phyloP scores from a whole-genome alignment of 176 grass and related monocot genomes.

The Echinochloa phyllopogon region DNA sequence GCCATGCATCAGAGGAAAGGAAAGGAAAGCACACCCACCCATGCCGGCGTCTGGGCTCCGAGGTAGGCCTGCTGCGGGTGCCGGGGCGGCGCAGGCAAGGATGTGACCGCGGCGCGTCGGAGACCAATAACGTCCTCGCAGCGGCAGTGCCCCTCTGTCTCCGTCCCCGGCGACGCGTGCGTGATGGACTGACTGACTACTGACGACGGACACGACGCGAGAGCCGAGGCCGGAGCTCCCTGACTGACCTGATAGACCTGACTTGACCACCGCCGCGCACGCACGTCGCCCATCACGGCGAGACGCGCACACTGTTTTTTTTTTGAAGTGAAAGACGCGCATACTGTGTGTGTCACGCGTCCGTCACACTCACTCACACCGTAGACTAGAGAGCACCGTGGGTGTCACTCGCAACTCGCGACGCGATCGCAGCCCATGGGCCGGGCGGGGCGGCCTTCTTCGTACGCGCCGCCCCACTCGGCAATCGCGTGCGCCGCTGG shows the following conservation, averaged over 20 bases:
- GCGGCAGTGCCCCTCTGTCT: not conserved
- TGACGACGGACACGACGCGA: not conserved
- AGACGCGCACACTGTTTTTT: not conserved
- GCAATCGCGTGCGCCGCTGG: not conserved
- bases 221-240: not conserved
- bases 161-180: not conserved
- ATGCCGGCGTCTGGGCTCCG: not conserved
- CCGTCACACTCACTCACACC: not conserved
- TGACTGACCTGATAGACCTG: too few relatives aligned
- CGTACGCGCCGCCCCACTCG: not conserved
- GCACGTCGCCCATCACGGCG: not conserved
- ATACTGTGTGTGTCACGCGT: not conserved
- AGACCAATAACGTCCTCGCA: not conserved
- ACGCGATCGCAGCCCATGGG: not conserved
- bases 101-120: not conserved
- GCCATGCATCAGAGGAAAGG: too few relatives aligned
- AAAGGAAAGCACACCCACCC: not conserved
- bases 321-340: too few relatives aligned
- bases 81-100: not conserved
- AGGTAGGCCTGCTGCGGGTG: too few relatives aligned
- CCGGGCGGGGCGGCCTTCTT: not conserved
- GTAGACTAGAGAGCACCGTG: too few relatives aligned
- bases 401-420: too few relatives aligned
- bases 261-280: constrained; percentile 3
- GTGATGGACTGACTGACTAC: not conserved